Percentiles rank a stretch among this genome's conserved stretches.
Evolutionary conservation across 805 yeast species (phyloP).

Genomic region (Candida qinlingensis): DNA sequence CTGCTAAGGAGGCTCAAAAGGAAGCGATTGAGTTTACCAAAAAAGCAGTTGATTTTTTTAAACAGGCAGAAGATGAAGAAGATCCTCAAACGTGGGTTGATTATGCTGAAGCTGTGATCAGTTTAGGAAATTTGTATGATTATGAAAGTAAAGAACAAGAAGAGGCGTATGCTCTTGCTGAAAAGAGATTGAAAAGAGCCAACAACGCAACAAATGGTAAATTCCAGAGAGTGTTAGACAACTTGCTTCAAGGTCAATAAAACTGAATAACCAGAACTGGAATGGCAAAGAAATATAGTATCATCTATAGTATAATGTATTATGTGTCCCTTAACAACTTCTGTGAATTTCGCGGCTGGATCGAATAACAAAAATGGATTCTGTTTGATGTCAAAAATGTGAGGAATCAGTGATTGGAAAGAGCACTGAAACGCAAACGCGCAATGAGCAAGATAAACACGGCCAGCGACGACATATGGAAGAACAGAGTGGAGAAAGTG

Average conservation of each 20-base stretch:
- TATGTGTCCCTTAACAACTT: constrained; percentile 3
- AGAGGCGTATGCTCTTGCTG: constrained; percentile 61
- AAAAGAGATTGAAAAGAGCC: constrained; percentile 59
- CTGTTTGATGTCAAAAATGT: neutral
- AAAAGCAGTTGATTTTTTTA: constrained; percentile 53
- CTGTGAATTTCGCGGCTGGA: neutral
- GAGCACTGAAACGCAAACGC: neutral
- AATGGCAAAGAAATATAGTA: neutral
- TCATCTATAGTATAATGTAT: no score
- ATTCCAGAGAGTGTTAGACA: constrained; percentile 58
- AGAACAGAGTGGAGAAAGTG: constrained; percentile 77
- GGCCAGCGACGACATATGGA: constrained; percentile 89
- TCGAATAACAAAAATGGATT: neutral
- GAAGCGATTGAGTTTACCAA: constrained; percentile 43
- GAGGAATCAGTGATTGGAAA: neutral
- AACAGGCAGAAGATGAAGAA: constrained; percentile 57
- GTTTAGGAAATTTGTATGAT: constrained; percentile 69
- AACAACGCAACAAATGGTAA: constrained; percentile 78
- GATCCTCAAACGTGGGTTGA: constrained; percentile 80
- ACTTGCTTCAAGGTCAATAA: constrained; percentile 30
- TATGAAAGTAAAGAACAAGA: constrained; percentile 66
- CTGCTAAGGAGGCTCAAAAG: constrained; percentile 39
- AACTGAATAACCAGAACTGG: neutral
- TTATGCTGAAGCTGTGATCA: constrained; percentile 80
- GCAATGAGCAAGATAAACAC: constrained; percentile 36